These are phyloP conservation scores for Teunomyces barrocoloradensis DNA, from an alignment of 805 yeast genomes.

Conservation along the genomic window DNA sequence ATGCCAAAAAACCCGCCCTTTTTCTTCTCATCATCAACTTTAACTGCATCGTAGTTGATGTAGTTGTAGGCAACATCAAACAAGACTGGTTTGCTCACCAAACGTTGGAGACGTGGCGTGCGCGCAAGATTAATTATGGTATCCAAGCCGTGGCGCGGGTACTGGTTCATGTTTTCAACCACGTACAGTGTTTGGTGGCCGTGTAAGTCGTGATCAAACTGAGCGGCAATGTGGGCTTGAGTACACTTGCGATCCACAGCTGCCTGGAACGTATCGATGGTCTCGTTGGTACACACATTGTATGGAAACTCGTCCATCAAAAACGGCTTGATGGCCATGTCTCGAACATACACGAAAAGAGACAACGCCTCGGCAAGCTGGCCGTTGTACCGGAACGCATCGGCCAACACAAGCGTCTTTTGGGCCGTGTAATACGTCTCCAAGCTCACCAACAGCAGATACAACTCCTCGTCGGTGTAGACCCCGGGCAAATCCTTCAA, in stretches of 20 bases:
- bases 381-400: conserved; percentile 39
- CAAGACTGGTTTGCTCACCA: conserved; percentile 81
- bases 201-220: conserved; percentile 33
- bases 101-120: conserved; percentile 46
- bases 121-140: conserved; percentile 22
- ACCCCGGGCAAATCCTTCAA: conserved; percentile 89
- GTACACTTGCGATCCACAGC: conserved; percentile 14
- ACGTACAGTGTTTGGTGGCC: conserved; percentile 22
- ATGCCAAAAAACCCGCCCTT: conserved; percentile 68
- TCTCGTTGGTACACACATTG: conserved; percentile 35
- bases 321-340: conserved; percentile 5
- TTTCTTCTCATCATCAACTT: conserved; percentile 36
- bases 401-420: conserved; percentile 45
- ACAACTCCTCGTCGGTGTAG: conserved; percentile 72
- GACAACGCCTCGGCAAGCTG: conserved; percentile 48
- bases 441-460: conserved; percentile 51
- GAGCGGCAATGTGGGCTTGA: conserved; percentile 46
- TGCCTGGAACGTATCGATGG: conserved; percentile 14
- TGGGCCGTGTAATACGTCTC: conserved; percentile 44
- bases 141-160: conserved; percentile 27
- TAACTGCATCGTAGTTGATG: conserved; percentile 46
- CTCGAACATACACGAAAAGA: conserved; percentile 27
- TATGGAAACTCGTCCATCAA: conserved; percentile 41
- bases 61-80: conserved; percentile 90
- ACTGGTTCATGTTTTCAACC: conserved; percentile 44